Evolutionary conservation across 805 yeast species (phyloP).

Genomic region (Danielozyma ontarioensis): DNA sequence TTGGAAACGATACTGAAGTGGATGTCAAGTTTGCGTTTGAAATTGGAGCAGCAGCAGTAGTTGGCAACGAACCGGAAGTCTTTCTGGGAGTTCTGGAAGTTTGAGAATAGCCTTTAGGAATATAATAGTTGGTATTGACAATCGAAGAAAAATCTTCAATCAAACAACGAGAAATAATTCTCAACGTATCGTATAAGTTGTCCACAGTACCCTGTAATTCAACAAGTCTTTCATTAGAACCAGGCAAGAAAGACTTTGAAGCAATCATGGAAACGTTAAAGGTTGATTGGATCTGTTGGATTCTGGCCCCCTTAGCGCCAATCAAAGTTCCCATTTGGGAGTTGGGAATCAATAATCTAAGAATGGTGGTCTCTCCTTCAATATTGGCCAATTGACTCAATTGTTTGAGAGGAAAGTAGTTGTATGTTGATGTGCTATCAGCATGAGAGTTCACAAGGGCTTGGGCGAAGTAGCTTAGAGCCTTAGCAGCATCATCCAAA

Average conservation of each 20-base stretch:
- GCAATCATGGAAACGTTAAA: constrained; percentile 79
- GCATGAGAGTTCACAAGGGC: constrained; percentile 47
- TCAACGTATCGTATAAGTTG: constrained; percentile 51
- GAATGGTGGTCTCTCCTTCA: constrained; percentile 46
- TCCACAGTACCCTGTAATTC: constrained; percentile 80
- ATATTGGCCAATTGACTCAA: constrained; percentile 48
- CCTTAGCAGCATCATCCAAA: constrained; percentile 61
- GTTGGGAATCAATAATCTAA: constrained; percentile 75
- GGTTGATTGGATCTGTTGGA: constrained; percentile 68
- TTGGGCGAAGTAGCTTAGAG: constrained; percentile 65
- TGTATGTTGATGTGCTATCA: constrained; percentile 34
- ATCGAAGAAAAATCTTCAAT: constrained; percentile 69
- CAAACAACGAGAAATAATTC: constrained; percentile 62
- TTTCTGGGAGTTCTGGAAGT: neutral
- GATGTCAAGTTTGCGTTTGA: constrained; percentile 16
- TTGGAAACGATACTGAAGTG: constrained; percentile 57
- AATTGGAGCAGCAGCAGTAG: constrained; percentile 1
- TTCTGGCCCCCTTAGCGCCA: constrained; percentile 77
- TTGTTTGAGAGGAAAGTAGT: constrained; percentile 56
- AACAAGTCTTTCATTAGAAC: constrained; percentile 79
- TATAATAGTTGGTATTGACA: constrained; percentile 59
- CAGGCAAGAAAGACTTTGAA: constrained; percentile 74
- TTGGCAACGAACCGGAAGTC: neutral
- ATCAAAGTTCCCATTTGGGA: constrained; percentile 85
- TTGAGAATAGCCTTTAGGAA: constrained; percentile 35